Conservation (phyloP, 495 filamentous ascomycete genomes). For the Chaetomium cochliodes region DNA sequence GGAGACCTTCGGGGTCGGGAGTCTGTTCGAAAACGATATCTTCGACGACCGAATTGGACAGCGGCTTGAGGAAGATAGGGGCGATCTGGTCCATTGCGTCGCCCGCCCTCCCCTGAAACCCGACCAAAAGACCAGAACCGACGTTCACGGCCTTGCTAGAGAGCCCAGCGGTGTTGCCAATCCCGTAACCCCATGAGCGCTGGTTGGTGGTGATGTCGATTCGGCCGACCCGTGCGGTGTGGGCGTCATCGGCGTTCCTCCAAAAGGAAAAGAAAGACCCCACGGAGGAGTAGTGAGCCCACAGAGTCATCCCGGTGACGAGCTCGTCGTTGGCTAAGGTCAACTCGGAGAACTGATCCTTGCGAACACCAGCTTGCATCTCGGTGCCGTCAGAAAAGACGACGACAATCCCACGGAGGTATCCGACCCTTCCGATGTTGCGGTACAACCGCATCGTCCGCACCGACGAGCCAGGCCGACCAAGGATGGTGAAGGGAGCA, state of each 20-base stretch:
- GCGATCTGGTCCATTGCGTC: slow-evolving; percentile 5
- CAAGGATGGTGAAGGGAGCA: slow-evolving; percentile 8
- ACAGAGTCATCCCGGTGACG: slow-evolving; percentile 6
- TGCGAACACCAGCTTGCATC: background rate
- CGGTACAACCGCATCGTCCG: slow-evolving; percentile 1
- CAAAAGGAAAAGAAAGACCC: background rate
- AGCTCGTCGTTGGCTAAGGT: background rate
- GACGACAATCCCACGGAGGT: slow-evolving; percentile 5
- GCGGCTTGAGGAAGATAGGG: slow-evolving; percentile 1
- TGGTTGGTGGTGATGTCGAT: slow-evolving; percentile 5
- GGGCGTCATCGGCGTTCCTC: background rate
- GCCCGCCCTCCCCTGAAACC: slow-evolving; percentile 12
- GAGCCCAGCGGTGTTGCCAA: slow-evolving; percentile 7
- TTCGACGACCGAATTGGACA: background rate
- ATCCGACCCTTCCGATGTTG: background rate
- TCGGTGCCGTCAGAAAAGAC: slow-evolving; percentile 12
- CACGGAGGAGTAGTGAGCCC: background rate
- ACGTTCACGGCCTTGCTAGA: slow-evolving; percentile 5
- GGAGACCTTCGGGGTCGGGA: background rate
- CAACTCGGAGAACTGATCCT: slow-evolving; percentile 7
- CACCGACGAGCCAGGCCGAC: background rate
- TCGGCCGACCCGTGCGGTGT: background rate
- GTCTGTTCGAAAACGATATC: background rate
- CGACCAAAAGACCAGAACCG: slow-evolving; percentile 14
- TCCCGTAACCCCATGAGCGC: slow-evolving; percentile 11